Conservation (phyloP, 1,284 basidiomycete genomes). For the Cystobasidium slooffiae region DNA sequence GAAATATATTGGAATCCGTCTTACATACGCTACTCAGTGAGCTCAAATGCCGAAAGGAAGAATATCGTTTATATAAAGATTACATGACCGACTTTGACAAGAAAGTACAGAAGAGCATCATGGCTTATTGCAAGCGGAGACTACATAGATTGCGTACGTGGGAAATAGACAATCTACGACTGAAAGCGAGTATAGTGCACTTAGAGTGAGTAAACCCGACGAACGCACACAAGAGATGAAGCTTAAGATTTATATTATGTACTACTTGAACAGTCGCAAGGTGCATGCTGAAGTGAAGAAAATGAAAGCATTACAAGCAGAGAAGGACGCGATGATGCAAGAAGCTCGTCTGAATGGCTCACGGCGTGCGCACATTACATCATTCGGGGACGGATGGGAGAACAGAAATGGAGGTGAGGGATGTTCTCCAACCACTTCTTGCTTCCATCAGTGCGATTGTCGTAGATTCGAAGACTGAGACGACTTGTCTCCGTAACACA, state of each 20-base stretch:
- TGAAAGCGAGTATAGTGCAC: conserved; percentile 8
- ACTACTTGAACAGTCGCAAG: neutral
- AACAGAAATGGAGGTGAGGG: neutral
- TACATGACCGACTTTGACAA: conserved; percentile 23
- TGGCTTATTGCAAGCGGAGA: conserved; percentile 26
- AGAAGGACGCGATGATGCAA: neutral
- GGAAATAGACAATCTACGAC: conserved; percentile 9
- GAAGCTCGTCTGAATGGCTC: conserved; percentile 16
- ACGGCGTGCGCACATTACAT: neutral
- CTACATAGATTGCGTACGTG: conserved; percentile 16
- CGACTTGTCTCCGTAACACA: neutral
- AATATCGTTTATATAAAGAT: conserved; percentile 19
- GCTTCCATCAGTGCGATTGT: neutral
- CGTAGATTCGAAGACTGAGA: neutral
- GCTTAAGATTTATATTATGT: neutral
- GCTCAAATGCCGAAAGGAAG: conserved; percentile 23
- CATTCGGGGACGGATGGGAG: conserved; percentile 28
- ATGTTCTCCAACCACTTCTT: neutral
- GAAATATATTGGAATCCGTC: neutral
- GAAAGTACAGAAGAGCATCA: conserved; percentile 19
- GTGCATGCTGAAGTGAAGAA: conserved; percentile 2
- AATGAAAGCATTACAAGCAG: conserved; percentile 3
- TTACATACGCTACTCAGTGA: conserved; percentile 1
- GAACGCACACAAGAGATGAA: neutral
- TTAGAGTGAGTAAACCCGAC: neutral